Evolutionary conservation across 2,329 filamentous ascomycete genomes (phyloP).

Genomic region (Botrytis fragariae): DNA sequence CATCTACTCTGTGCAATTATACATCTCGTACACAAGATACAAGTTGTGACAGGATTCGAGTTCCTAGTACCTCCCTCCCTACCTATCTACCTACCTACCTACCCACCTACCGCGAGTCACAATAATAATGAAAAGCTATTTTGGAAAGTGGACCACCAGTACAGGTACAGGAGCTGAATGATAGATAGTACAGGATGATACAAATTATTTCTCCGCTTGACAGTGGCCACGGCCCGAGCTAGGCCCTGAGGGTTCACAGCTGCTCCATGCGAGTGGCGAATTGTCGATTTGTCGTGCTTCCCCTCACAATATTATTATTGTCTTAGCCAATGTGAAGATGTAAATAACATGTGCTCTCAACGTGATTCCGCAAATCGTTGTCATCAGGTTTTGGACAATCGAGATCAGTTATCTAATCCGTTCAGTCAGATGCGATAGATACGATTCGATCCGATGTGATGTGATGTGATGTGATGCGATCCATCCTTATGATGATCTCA

Average conservation of each 20-base stretch:
- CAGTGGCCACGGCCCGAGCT: constrained; percentile 3
- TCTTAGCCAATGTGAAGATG: neutral
- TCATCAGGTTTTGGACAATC: neutral
- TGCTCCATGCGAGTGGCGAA: neutral
- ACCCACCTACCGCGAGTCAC: neutral
- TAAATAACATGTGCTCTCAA: neutral
- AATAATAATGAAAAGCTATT: neutral
- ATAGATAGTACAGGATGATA: neutral
- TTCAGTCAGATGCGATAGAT: neutral
- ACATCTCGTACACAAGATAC: neutral
- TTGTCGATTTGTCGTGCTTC: neutral
- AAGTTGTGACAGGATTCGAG: neutral
- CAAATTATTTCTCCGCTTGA: constrained; percentile 12
- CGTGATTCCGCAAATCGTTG: neutral
- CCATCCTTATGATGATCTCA: neutral
- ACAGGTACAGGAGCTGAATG: neutral
- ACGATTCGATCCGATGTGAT: no score
- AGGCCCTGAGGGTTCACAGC: neutral
- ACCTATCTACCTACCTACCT: no score
- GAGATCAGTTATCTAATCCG: neutral
- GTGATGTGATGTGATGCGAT: neutral
- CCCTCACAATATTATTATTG: neutral
- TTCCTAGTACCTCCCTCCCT: no score
- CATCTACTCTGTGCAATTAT: neutral
- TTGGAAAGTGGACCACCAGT: neutral